These are phyloP conservation scores for Naegleria gruberi DNA, from an alignment of 208 protist genomes.

Conservation along the genomic window DNA sequence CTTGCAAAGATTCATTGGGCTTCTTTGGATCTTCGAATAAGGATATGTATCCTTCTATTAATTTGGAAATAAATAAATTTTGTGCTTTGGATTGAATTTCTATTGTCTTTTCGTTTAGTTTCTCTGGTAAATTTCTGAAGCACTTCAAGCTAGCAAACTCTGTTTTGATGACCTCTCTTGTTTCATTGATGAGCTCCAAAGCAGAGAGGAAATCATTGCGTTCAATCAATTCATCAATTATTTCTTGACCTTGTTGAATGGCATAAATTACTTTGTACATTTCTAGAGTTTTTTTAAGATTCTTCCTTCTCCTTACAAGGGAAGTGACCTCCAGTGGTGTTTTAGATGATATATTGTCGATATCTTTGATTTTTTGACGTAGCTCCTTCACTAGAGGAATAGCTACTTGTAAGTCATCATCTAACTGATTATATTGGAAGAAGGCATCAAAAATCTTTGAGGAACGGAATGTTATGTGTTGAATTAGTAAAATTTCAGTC, in stretches of 20 bases:
- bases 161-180: neutral
- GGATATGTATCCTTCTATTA: neutral
- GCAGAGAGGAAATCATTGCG: neutral
- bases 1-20: neutral
- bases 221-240: neutral
- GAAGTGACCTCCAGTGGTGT: neutral
- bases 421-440: neutral
- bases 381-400: neutral
- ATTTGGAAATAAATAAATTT: neutral
- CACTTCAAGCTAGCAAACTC: neutral
- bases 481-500: neutral
- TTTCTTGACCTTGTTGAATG: neutral
- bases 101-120: neutral
- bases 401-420: neutral
- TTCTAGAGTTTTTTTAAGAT: neutral
- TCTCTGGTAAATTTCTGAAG: neutral
- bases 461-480: neutral
- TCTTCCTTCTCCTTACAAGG: neutral
- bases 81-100: neutral
- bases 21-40: neutral
- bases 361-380: neutral
- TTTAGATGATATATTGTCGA: neutral
- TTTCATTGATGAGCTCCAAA: neutral
- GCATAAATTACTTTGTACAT: neutral
- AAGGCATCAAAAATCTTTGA: slow-evolving; percentile 13